These are phyloP conservation scores for Ascoidea rubescens DNA, from an alignment of 805 yeast genomes.

Conservation along the genomic window DNA sequence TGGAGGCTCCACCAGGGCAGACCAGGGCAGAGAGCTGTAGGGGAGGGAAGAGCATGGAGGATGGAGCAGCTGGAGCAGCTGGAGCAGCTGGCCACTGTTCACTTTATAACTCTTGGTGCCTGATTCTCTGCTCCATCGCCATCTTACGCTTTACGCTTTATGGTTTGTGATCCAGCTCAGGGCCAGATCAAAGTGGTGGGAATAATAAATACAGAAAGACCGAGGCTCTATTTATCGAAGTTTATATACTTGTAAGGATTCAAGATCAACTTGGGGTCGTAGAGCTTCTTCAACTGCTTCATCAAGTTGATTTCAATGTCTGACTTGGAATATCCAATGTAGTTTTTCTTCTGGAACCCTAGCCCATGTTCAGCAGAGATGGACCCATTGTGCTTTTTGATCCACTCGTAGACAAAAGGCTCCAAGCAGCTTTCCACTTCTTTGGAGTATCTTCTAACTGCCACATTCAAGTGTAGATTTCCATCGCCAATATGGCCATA, in stretches of 20 bases:
- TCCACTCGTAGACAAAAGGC: constrained; percentile 93
- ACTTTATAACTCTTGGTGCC: too few relatives aligned
- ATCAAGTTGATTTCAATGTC: constrained; percentile 59
- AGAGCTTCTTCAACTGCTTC: constrained; percentile 63
- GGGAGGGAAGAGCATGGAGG: too few relatives aligned
- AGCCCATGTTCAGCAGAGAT: constrained; percentile 96
- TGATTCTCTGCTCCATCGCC: too few relatives aligned
- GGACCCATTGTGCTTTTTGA: constrained; percentile 58
- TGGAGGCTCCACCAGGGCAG: too few relatives aligned
- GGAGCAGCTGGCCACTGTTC: too few relatives aligned
- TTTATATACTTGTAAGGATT: constrained; percentile 84
- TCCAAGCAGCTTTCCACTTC: constrained; percentile 72
- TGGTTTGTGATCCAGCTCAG: too few relatives aligned
- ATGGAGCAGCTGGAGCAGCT: too few relatives aligned
- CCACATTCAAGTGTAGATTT: constrained; percentile 84
- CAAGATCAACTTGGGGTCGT: constrained; percentile 83
- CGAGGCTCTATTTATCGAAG: too few relatives aligned
- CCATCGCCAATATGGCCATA: constrained; percentile 99
- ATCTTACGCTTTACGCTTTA: too few relatives aligned
- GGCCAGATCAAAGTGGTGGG: too few relatives aligned
- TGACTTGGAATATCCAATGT: constrained; percentile 73
- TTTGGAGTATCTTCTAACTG: constrained; percentile 72
- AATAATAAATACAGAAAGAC: too few relatives aligned
- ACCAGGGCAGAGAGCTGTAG: too few relatives aligned
- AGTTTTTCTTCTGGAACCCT: constrained; percentile 92